Percentiles rank a stretch among this genome's conserved stretches.
phyloP scores from a whole-genome alignment of 306 rosid genomes.

The Benincasa hispida region DNA sequence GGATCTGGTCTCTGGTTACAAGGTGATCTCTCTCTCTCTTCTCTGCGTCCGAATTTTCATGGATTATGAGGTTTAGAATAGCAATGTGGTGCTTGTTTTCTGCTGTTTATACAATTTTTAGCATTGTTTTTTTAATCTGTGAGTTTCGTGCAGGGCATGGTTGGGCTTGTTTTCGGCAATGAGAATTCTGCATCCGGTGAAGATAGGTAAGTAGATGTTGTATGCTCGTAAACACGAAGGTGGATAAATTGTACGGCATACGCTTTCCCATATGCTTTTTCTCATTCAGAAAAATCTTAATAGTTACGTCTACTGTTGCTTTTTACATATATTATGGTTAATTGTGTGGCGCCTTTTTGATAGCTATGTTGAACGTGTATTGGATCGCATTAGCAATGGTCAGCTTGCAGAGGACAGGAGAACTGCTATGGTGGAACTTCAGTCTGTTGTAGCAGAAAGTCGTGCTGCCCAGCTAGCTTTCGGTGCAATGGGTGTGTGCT shows the following conservation, averaged over 20 bases:
- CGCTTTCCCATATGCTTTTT: background rate
- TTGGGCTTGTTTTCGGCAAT: conserved; percentile 80
- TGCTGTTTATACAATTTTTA: background rate
- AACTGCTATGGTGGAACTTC: conserved; percentile 79
- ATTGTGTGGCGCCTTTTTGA: background rate
- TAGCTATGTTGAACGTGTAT: conserved; percentile 83
- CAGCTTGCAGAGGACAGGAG: conserved; percentile 80
- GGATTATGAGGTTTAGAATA: background rate
- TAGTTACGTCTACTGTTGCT: background rate
- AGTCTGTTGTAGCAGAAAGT: conserved; percentile 73
- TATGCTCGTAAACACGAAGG: background rate
- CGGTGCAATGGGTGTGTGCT: conserved; percentile 81
- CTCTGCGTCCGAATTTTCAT: background rate
- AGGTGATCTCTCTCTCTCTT: conserved; percentile 29
- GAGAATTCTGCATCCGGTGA: conserved; percentile 67
- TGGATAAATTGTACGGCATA: background rate
- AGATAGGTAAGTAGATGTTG: conserved; percentile 40
- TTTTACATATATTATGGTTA: background rate
- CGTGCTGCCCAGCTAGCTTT: conserved; percentile 68
- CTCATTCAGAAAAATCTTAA: background rate
- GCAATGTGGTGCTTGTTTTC: background rate
- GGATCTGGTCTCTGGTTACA: conserved; percentile 96
- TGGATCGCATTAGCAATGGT: conserved; percentile 87
- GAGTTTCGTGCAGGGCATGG: conserved; percentile 50
- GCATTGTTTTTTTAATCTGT: background rate